These are phyloP conservation scores for Saccharum officinarum DNA, from an alignment of 176 grass and related monocot species.

Conservation along the genomic window DNA sequence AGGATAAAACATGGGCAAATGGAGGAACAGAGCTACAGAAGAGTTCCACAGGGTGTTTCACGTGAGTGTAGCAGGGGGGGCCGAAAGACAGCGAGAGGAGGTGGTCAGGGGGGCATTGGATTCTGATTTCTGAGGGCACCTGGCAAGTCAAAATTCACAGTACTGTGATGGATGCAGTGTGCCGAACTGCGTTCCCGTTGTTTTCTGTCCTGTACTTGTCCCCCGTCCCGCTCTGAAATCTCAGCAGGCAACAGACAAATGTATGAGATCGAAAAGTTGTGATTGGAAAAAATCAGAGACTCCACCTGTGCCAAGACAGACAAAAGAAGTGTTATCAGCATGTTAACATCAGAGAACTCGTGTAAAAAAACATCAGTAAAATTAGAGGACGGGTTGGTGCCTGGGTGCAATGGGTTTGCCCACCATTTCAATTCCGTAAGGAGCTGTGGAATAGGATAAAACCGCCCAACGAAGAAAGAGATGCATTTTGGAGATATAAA, in stretches of 20 bases:
- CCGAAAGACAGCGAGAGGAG: neutral
- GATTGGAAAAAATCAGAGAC: slow-evolving; percentile 27
- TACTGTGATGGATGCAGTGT: slow-evolving; percentile 17
- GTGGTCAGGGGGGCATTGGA: slow-evolving; percentile 19
- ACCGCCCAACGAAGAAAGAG: neutral
- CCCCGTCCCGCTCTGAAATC: slow-evolving; percentile 21
- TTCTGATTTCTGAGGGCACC: slow-evolving; percentile 17
- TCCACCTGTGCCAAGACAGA: slow-evolving; percentile 15
- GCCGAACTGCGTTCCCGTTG: slow-evolving; percentile 51
- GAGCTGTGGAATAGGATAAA: neutral
- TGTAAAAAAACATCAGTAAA: neutral
- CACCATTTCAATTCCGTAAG: neutral
- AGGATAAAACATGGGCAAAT: neutral
- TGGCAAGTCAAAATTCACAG: slow-evolving; percentile 58
- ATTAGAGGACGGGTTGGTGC: neutral
- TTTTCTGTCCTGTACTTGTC: slow-evolving; percentile 44
- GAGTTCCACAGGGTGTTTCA: slow-evolving; percentile 30
- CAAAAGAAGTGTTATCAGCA: slow-evolving; percentile 10
- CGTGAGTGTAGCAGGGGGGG: slow-evolving; percentile 15
- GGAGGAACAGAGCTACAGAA: neutral
- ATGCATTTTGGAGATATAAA: neutral
- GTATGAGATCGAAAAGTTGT: slow-evolving; percentile 39
- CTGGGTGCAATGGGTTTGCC: neutral
- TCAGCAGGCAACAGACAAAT: slow-evolving; percentile 27
- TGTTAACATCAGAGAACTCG: neutral